Conservation (phyloP, 768 basidiomycete genomes). For the Amanita phalloides region DNA sequence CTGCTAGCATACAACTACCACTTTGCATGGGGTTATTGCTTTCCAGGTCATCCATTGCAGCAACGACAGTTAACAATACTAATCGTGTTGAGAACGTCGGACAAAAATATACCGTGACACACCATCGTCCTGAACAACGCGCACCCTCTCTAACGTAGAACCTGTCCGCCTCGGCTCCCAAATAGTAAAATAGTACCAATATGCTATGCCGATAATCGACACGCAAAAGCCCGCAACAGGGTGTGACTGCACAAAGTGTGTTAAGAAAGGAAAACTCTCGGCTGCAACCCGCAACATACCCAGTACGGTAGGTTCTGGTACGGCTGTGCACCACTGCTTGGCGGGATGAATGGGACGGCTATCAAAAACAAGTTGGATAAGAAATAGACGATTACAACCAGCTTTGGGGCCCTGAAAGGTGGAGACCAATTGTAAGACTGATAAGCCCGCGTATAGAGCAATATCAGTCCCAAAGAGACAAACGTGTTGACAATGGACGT, state of each 20-base stretch:
- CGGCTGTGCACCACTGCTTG: slow-evolving; percentile 33
- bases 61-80: neutral
- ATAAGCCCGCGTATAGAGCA: slow-evolving; percentile 41
- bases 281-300: slow-evolving; percentile 26
- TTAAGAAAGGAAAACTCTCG: neutral
- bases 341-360: slow-evolving; percentile 53
- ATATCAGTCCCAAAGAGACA: slow-evolving; percentile 50
- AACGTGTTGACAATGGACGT: slow-evolving; percentile 45
- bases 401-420: slow-evolving; percentile 48
- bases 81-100: neutral
- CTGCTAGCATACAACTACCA: no score
- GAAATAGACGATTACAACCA: slow-evolving; percentile 43
- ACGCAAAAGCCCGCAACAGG: slow-evolving; percentile 34
- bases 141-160: slow-evolving; percentile 37
- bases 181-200: slow-evolving; percentile 45
- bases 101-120: neutral
- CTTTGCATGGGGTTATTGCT: no score
- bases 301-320: slow-evolving; percentile 61
- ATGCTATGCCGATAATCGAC: slow-evolving; percentile 36
- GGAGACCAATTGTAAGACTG: slow-evolving; percentile 45
- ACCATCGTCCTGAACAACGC: neutral
- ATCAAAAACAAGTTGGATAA: slow-evolving; percentile 56
- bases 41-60: no score
- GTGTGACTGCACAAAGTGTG: slow-evolving; percentile 29
- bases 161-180: slow-evolving; percentile 38